Conservation (phyloP, 2,329 filamentous ascomycete genomes). For the Pseudopyrenochaeta lycopersici region DNA sequence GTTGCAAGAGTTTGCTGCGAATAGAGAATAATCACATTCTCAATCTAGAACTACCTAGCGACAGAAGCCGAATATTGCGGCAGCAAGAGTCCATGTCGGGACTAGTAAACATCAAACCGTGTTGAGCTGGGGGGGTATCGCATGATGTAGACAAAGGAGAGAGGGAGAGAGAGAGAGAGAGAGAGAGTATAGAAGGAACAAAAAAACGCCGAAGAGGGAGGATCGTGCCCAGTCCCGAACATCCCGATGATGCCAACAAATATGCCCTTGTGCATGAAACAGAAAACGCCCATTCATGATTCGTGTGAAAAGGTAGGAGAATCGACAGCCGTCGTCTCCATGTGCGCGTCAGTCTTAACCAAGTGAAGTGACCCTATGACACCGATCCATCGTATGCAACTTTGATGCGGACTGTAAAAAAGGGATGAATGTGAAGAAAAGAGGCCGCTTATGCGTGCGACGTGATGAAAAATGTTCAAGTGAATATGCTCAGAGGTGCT, state of each 20-base stretch:
- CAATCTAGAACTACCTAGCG: slow-evolving; percentile 16
- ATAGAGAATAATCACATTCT: slow-evolving; percentile 4
- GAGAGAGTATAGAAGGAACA: slow-evolving; percentile 24
- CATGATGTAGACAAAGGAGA: slow-evolving; percentile 35
- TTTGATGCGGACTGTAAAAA: slow-evolving; percentile 25
- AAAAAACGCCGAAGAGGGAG: slow-evolving; percentile 28
- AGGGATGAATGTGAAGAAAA: slow-evolving; percentile 2
- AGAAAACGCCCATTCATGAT: slow-evolving; percentile 43
- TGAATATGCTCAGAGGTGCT: slow-evolving; percentile 49
- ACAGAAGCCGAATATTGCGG: slow-evolving; percentile 12
- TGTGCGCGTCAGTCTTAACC: slow-evolving; percentile 32
- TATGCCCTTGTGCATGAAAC: slow-evolving; percentile 14
- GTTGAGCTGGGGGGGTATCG: slow-evolving; percentile 37
- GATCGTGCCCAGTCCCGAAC: slow-evolving; percentile 15
- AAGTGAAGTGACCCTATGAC: slow-evolving; percentile 22
- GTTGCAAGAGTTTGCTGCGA: neutral
- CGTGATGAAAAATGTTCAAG: neutral
- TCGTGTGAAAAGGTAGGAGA: slow-evolving; percentile 20
- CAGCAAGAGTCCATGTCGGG: slow-evolving; percentile 12
- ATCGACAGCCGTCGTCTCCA: slow-evolving; percentile 16
- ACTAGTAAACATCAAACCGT: slow-evolving; percentile 14
- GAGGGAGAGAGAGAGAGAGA: too few species aligned
- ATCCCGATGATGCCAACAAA: slow-evolving; percentile 32
- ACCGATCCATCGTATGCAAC: slow-evolving; percentile 33
- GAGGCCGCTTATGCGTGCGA: neutral